Percentiles rank a stretch among this genome's conserved stretches.
phyloP scores from a whole-genome alignment of 306 rosid species.

The Citrullus colocynthis region DNA sequence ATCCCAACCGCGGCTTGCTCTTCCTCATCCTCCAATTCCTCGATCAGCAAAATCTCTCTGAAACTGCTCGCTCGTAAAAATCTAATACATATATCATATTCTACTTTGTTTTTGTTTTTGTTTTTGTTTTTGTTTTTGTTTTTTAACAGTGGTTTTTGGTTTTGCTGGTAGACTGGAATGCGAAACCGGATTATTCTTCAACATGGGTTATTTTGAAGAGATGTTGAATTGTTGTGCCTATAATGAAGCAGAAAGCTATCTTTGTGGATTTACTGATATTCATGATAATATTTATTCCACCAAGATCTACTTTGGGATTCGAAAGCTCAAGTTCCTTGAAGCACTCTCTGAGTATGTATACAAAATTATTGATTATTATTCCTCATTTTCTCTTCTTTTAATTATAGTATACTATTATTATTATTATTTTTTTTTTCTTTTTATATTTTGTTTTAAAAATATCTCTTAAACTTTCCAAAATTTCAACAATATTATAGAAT shows the following conservation, averaged over 20 bases:
- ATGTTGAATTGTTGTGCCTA: constrained; percentile 24
- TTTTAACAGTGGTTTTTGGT: no score
- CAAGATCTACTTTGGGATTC: constrained; percentile 27
- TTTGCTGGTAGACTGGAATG: constrained; percentile 25
- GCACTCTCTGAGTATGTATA: constrained; percentile 29
- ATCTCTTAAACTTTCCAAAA: no score
- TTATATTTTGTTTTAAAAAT: no score
- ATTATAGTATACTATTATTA: neutral
- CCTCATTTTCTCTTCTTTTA: no score
- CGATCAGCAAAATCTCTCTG: neutral
- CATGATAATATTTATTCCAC: constrained; percentile 16
- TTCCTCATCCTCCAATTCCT: neutral
- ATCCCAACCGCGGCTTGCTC: neutral
- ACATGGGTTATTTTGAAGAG: constrained; percentile 24
- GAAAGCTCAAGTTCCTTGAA: constrained; percentile 31
- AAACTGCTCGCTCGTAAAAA: constrained; percentile 10
- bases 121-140: no score
- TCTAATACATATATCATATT: no score
- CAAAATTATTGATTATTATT: neutral
- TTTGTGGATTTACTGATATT: constrained; percentile 19
- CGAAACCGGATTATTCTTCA: constrained; percentile 34
- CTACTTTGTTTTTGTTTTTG: no score
- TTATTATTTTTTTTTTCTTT: no score
- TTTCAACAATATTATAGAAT: no score
- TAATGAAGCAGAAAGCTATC: constrained; percentile 30